Conservation (phyloP, 257 asterid species). For the Plantago elongata region DNA sequence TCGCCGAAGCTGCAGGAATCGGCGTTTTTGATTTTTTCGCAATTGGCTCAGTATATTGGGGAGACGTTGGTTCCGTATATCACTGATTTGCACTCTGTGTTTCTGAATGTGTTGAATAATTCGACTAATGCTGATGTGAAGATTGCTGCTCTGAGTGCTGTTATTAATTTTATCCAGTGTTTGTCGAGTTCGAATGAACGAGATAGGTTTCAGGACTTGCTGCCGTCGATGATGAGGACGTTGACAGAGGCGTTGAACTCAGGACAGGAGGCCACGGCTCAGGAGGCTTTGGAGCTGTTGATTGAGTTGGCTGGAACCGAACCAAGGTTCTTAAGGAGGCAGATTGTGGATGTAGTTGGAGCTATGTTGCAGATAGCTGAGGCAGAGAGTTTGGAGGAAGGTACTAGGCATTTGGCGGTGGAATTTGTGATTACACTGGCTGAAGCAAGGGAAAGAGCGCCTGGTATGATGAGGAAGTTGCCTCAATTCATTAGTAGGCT, state of each 20-base stretch:
- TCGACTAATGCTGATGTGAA: conserved; percentile 60
- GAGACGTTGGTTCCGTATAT: conserved; percentile 60
- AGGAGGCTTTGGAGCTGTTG: conserved; percentile 86
- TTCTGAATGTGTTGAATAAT: conserved; percentile 52
- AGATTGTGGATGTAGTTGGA: conserved; percentile 87
- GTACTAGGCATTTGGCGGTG: conserved; percentile 87
- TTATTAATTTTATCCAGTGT: conserved; percentile 85
- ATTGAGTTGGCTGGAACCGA: conserved; percentile 94
- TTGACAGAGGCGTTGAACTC: conserved; percentile 81
- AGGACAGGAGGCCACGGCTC: conserved; percentile 93
- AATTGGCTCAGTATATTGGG: conserved; percentile 75
- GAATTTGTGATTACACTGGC: conserved; percentile 95
- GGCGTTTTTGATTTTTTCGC: conserved; percentile 72
- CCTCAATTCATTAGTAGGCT: conserved; percentile 83
- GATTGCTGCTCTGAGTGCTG: conserved; percentile 93
- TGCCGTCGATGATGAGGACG: conserved; percentile 95
- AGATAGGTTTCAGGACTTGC: conserved; percentile 91
- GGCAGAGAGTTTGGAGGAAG: conserved; percentile 87
- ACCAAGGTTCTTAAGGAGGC: conserved; percentile 87
- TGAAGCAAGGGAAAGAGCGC: conserved; percentile 94
- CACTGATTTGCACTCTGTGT: conserved; percentile 79
- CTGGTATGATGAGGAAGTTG: conserved; percentile 99
- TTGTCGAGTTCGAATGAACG: conserved; percentile 63
- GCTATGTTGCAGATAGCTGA: conserved; percentile 92
- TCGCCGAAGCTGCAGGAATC: conserved; percentile 71